These are phyloP conservation scores for Lipomyces spencermartinsiae DNA, from an alignment of 805 yeast species.

Conservation along the genomic window DNA sequence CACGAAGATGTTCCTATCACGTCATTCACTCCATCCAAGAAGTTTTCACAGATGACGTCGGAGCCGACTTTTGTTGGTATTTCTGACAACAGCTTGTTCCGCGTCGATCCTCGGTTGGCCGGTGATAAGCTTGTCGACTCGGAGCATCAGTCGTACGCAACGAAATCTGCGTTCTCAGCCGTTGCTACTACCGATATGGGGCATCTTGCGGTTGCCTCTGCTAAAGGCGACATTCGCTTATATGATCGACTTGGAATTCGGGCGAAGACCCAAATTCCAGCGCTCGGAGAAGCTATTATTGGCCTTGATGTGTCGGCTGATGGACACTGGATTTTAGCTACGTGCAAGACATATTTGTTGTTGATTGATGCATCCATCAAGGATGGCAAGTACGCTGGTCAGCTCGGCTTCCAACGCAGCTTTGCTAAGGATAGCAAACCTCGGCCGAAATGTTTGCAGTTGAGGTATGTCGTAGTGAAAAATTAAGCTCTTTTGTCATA, in stretches of 20 bases:
- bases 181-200: conserved; percentile 78
- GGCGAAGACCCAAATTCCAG: conserved; percentile 82
- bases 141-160: conserved; percentile 59
- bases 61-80: conserved; percentile 80
- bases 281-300: conserved; percentile 75
- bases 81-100: conserved; percentile 68
- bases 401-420: conserved; percentile 66
- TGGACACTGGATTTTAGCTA: conserved; percentile 82
- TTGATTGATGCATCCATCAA: conserved; percentile 71
- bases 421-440: conserved; percentile 73
- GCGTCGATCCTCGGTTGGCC: conserved; percentile 77
- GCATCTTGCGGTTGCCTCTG: conserved; percentile 74
- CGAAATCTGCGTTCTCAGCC: conserved; percentile 62
- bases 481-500: not conserved
- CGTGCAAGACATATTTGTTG: conserved; percentile 73
- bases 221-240: conserved; percentile 75
- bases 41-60: conserved; percentile 72
- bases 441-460: conserved; percentile 66
- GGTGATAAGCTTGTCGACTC: conserved; percentile 65
- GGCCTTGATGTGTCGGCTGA: conserved; percentile 76
- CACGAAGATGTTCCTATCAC: conserved; percentile 55
- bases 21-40: conserved; percentile 71
- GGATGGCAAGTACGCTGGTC: conserved; percentile 64
- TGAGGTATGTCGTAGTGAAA: not conserved
- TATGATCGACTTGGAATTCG: conserved; percentile 73